Percentiles rank a stretch among this genome's conserved stretches.
Conservation (phyloP, 768 basidiomycete genomes). For the Tricholoma saponaceum region DNA sequence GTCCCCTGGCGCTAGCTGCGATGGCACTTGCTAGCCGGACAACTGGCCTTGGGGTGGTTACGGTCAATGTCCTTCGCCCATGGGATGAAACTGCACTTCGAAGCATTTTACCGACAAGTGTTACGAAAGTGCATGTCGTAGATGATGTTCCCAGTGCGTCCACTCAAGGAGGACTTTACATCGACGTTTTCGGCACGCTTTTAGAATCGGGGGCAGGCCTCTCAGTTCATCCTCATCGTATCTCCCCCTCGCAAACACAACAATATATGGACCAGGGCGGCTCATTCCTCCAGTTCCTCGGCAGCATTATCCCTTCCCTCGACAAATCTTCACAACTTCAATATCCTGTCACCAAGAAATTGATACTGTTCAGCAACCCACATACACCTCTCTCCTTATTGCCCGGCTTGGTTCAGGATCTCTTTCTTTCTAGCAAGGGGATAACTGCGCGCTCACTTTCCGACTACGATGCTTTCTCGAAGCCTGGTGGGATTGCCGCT, state of each 20-base stretch:
- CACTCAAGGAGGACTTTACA: conserved; percentile 61
- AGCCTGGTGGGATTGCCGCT: conserved; percentile 63
- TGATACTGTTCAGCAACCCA: conserved; percentile 64
- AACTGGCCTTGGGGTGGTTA: conserved; percentile 58
- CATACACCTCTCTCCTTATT: conserved; percentile 51
- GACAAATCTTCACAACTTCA: conserved; percentile 36
- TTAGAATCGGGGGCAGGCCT: conserved; percentile 34
- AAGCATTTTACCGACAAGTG: conserved; percentile 53
- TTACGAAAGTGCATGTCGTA: conserved; percentile 61
- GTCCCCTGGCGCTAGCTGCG: conserved; percentile 66
- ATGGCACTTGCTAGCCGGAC: conserved; percentile 43
- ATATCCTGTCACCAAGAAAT: conserved; percentile 48
- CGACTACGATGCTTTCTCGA: conserved; percentile 74
- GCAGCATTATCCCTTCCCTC: conserved; percentile 26
- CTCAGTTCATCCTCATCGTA: conserved; percentile 49
- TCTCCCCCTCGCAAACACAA: conserved; percentile 54
- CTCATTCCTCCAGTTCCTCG: conserved; percentile 41
- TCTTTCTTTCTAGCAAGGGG: conserved; percentile 48
- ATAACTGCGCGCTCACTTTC: conserved; percentile 60
- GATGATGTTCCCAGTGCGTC: conserved; percentile 70
- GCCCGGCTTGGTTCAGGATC: conserved; percentile 51
- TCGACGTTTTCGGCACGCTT: conserved; percentile 65
- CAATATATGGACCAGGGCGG: conserved; percentile 42
- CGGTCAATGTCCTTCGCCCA: conserved; percentile 78
- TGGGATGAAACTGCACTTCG: conserved; percentile 72